Conservation (phyloP, 2,329 filamentous ascomycete genomes). For the Apiospora kogelbergensis region DNA sequence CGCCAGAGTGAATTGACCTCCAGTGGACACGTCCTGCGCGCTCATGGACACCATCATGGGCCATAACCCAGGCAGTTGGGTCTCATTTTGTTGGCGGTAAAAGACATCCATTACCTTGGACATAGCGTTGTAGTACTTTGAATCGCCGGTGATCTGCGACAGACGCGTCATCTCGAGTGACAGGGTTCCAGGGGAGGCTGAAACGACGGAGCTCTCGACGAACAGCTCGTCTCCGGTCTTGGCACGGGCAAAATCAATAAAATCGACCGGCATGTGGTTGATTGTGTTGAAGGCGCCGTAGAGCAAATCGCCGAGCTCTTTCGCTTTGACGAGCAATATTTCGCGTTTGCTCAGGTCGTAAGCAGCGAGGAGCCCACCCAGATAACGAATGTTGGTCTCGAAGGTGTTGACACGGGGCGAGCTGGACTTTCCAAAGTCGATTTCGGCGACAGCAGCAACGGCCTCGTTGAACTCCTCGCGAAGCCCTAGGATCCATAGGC, state of each 20-base stretch:
- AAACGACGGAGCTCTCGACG: constrained; percentile 38
- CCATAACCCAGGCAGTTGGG: constrained; percentile 72
- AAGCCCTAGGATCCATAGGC: constrained; percentile 50
- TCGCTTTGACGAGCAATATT: constrained; percentile 41
- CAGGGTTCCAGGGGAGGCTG: constrained; percentile 59
- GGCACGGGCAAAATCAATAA: constrained; percentile 43
- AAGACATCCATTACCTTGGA: constrained; percentile 68
- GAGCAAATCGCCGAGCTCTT: constrained; percentile 46
- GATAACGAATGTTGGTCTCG: constrained; percentile 45
- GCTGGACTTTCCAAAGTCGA: constrained; percentile 46
- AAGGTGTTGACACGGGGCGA: constrained; percentile 38
- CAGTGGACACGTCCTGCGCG: constrained; percentile 43
- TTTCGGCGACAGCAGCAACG: constrained; percentile 40
- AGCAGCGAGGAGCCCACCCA: constrained; percentile 41
- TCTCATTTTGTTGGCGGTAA: constrained; percentile 63
- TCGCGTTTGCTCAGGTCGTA: constrained; percentile 40
- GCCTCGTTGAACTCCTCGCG: constrained; percentile 49
- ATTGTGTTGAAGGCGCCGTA: constrained; percentile 46
- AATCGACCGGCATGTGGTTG: constrained; percentile 46
- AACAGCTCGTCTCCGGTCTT: constrained; percentile 34
- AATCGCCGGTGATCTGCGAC: constrained; percentile 69
- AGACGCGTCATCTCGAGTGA: constrained; percentile 72
- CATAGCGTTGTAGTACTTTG: constrained; percentile 73
- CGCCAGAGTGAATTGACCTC: constrained; percentile 35
- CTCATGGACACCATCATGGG: constrained; percentile 63